These are phyloP conservation scores for Sporothrix curviconia DNA, from an alignment of 2,329 filamentous ascomycete genomes.

Conservation along the genomic window DNA sequence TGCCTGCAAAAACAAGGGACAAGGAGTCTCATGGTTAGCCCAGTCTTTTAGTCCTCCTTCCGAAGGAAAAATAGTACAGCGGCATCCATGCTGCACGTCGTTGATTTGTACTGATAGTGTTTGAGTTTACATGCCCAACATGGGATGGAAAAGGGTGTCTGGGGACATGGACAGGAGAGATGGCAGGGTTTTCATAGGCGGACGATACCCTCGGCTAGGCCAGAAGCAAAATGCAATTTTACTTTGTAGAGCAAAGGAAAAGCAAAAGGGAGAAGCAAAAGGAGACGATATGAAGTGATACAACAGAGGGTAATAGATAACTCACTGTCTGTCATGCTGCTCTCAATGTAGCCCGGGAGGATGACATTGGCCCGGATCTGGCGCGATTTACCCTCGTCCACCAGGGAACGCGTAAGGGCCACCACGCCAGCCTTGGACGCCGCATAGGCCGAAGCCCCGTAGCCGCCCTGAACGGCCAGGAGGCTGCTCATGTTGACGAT, in stretches of 20 bases:
- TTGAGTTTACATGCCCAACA: background rate
- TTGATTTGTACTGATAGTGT: background rate
- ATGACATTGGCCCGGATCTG: conserved; percentile 73
- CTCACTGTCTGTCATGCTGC: conserved; percentile 69
- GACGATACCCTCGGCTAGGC: too few species aligned
- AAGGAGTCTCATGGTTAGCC: too few species aligned
- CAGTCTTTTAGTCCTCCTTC: too few species aligned
- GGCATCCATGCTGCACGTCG: too few species aligned
- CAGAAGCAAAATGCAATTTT: too few species aligned
- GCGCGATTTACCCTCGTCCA: conserved; percentile 52
- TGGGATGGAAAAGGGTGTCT: too few species aligned
- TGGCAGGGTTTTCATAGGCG: background rate
- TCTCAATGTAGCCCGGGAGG: conserved; percentile 75
- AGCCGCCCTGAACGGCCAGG: conserved; percentile 61
- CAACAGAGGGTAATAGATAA: conserved; percentile 5
- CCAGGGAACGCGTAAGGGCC: conserved; percentile 62
- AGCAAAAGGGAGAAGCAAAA: too few species aligned
- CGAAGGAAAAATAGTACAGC: too few species aligned
- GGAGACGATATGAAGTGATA: background rate
- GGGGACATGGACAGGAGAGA: too few species aligned
- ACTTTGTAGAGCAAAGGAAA: too few species aligned
- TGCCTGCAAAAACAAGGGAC: background rate
- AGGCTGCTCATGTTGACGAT: conserved; percentile 81
- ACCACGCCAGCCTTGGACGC: conserved; percentile 76
- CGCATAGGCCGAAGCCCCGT: conserved; percentile 65